These are phyloP conservation scores for Ulmus americana DNA, from an alignment of 331 rosid species.

Conservation along the genomic window DNA sequence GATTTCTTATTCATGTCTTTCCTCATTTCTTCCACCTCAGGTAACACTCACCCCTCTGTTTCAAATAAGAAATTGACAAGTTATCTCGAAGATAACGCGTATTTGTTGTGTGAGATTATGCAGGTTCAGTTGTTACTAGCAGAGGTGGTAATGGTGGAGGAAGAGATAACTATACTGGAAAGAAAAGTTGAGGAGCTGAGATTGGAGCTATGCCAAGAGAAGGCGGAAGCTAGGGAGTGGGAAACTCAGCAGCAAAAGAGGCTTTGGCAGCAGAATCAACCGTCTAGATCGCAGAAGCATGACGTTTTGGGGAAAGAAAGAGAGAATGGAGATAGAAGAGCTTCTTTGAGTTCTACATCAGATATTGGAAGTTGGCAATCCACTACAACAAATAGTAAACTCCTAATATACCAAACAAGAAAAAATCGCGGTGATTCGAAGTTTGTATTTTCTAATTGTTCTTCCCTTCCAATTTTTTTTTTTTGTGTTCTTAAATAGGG, in stretches of 20 bases:
- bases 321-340: constrained; percentile 33
- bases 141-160: constrained; percentile 65
- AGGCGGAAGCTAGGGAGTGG: constrained; percentile 40
- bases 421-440: not conserved
- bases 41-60: constrained; percentile 18
- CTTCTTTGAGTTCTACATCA: constrained; percentile 48
- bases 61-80: too few species aligned
- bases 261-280: constrained; percentile 28
- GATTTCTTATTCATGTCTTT: constrained; percentile 42
- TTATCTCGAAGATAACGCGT: too few species aligned
- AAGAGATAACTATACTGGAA: constrained; percentile 64
- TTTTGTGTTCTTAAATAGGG: constrained; percentile 29
- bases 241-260: constrained; percentile 35
- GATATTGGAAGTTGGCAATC: constrained; percentile 49
- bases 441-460: not conserved
- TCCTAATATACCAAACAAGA: not conserved
- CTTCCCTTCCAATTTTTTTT: constrained; percentile 12
- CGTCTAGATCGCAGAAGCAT: constrained; percentile 42
- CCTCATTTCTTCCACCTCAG: constrained; percentile 53
- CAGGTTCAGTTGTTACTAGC: constrained; percentile 58
- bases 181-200: constrained; percentile 64
- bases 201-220: constrained; percentile 42
- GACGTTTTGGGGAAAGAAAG: constrained; percentile 34
- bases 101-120: not conserved
- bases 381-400: constrained; percentile 41